Evolutionary conservation across 306 rosid species (phyloP).

Genomic region (Ceratonia siliqua): DNA sequence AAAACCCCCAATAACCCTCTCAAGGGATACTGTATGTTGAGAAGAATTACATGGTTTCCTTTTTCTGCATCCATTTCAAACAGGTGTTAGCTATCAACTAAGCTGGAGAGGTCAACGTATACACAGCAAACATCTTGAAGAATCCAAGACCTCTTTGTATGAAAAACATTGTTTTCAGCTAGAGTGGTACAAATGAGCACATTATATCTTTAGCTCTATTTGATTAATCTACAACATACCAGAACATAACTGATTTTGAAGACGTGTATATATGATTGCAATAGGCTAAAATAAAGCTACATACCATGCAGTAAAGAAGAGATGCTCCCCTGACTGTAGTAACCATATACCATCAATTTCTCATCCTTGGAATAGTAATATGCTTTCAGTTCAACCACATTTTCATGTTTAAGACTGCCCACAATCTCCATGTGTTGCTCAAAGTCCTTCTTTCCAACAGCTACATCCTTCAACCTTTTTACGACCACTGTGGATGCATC

Average conservation of each 20-base stretch:
- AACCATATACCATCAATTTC: constrained; percentile 74
- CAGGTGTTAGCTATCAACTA: neutral
- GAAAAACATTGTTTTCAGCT: too few relatives aligned
- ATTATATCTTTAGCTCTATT: too few relatives aligned
- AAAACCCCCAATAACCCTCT: neutral
- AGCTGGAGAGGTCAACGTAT: neutral
- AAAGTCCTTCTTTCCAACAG: constrained; percentile 65
- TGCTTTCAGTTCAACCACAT: constrained; percentile 83
- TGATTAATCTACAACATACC: neutral
- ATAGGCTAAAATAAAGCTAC: constrained; percentile 27
- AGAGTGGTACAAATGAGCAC: too few relatives aligned
- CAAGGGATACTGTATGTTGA: neutral
- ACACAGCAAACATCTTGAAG: too few relatives aligned
- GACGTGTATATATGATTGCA: neutral
- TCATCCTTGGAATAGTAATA: constrained; percentile 78
- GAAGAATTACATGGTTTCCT: neutral
- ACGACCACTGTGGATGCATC: constrained; percentile 81
- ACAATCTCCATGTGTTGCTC: constrained; percentile 85
- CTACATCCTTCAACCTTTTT: constrained; percentile 84
- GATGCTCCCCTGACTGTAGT: constrained; percentile 67
- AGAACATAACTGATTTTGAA: neutral
- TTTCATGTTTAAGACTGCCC: constrained; percentile 79
- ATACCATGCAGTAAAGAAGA: constrained; percentile 79
- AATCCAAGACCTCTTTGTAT: too few relatives aligned
- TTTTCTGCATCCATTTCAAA: neutral